Base-by-base conservation (phyloP, 2,329 filamentous ascomycete genomes). In the Colletotrichum sp. region DNA sequence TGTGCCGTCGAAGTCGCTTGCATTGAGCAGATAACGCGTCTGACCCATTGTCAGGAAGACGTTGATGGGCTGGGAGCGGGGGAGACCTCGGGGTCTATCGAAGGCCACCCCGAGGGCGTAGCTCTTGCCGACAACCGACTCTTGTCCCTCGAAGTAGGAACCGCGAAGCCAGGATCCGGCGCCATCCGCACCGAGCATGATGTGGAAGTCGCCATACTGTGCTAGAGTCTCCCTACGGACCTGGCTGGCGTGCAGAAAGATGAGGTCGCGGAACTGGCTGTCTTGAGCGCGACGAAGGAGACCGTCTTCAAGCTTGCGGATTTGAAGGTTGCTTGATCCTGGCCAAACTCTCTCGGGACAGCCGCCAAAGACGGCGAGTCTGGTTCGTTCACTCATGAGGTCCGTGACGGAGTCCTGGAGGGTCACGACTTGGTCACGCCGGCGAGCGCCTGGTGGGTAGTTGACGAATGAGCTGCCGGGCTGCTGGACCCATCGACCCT, bases 281-380 rank as follows among this genome's bases (percentile, higher is more conserved):
- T 81, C 80, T 72, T 85, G 83, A n/a, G 81, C 83, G 8, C 83
- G 80, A 44, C 78, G 79, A n/a, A 85, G 81, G 24, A 85, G 79
- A 8, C 83, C 78, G 57, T 85, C 83, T 55, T 85, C 83, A n/a
- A 85, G 82, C 78, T 85, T 85, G 59, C 83, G 82, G 68, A 85
- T 85, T 74, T 85, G 83, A 26, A 85, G 83, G 66, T 85, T 85
- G 24, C 82, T 82, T 9, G 83, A 84, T 0, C 81, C 82, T 6
- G 84, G 84, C 84, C 83, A 85, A 1, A 85, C 84, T 2, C 79
- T 76, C 71, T 85, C 84, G 1, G 83, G 82, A 4, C 81, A 78
- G 1, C 81, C 82, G 3, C 80, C 80, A 62, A 84, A 62, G 18
- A 62, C 59, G 0, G 59, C 59, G 2, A 32, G 28, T 8, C 59